phyloP scores from a whole-genome alignment of 1,284 basidiomycete genomes.

The Apiotrichum mycotoxinovorans region DNA sequence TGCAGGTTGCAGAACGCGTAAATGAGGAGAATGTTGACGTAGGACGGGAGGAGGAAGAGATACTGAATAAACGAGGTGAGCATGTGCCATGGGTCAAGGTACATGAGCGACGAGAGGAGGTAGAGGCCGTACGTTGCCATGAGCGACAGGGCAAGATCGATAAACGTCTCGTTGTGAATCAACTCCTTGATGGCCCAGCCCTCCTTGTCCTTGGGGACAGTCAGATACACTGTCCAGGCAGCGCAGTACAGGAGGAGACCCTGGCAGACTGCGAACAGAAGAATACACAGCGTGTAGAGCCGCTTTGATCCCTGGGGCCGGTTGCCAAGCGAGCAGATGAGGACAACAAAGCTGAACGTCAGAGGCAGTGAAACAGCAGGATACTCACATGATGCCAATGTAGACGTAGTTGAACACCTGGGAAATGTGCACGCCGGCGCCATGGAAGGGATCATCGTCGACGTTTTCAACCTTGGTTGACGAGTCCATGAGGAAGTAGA shows the following conservation, averaged over 20 bases:
- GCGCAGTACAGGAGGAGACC: constrained; percentile 68
- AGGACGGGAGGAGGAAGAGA: constrained; percentile 52
- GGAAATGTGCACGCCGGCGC: constrained; percentile 71
- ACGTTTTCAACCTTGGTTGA: constrained; percentile 46
- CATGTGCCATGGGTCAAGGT: constrained; percentile 92
- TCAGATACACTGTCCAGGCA: constrained; percentile 77
- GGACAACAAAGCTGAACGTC: constrained; percentile 29
- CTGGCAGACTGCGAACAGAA: constrained; percentile 46
- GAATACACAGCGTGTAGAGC: constrained; percentile 58
- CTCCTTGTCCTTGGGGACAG: constrained; percentile 66
- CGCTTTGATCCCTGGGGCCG: constrained; percentile 80
- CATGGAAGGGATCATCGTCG: constrained; percentile 65
- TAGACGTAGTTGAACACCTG: constrained; percentile 67
- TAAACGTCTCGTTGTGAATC: constrained; percentile 66
- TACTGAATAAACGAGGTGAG: constrained; percentile 68
- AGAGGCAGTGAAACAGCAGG: background rate
- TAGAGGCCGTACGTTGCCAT: constrained; percentile 83
- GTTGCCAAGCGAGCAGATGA: constrained; percentile 60
- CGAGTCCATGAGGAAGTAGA: constrained; percentile 65
- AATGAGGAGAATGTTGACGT: constrained; percentile 76
- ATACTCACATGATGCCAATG: constrained; percentile 54
- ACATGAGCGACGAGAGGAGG: constrained; percentile 77
- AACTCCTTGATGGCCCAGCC: constrained; percentile 68
- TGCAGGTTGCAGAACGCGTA: constrained; percentile 73
- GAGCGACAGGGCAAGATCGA: constrained; percentile 60